Conservation (phyloP, 164 flowering plant genomes). For the Vitis amurensis region DNA sequence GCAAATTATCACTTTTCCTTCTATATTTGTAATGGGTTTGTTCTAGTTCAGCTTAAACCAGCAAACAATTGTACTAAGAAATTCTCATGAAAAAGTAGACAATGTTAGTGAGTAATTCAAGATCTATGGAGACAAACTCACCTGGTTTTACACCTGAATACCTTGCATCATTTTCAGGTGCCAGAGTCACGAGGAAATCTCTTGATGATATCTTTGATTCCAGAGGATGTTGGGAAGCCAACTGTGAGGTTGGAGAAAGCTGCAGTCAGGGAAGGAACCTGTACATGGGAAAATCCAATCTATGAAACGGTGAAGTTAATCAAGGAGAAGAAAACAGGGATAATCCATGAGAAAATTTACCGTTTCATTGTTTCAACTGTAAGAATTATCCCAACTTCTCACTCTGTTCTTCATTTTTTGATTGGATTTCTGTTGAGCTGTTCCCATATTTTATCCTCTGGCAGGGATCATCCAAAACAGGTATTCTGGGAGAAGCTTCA, state of each 20-base stretch:
- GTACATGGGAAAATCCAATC: constrained; percentile 45
- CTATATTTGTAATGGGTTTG: neutral
- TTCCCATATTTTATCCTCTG: neutral
- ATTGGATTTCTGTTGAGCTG: neutral
- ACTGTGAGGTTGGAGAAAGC: constrained; percentile 41
- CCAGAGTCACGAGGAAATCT: constrained; percentile 31
- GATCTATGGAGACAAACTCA: neutral
- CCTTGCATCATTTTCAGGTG: constrained; percentile 28
- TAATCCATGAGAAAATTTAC: constrained; percentile 38
- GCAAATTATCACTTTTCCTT: constrained; percentile 1
- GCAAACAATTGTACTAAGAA: too few species aligned
- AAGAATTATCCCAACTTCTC: neutral
- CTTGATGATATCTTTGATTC: constrained; percentile 41
- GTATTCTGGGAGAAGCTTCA: constrained; percentile 70
- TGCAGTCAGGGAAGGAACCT: constrained; percentile 34
- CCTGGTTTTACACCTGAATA: constrained; percentile 13
- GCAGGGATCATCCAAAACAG: constrained; percentile 80
- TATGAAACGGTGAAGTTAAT: constrained; percentile 39
- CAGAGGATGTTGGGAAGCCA: constrained; percentile 47
- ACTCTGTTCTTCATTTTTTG: neutral
- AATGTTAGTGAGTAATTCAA: too few species aligned
- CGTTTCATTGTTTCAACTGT: constrained; percentile 42
- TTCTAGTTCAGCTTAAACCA: neutral
- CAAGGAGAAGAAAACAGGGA: constrained; percentile 30
- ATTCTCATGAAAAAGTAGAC: too few species aligned